A percentile compares a stretch with the other conserved stretches of the same genome.
These are phyloP conservation scores for Perilla frutescens DNA, from an alignment of 257 asterid genomes.

Conservation along the genomic window DNA sequence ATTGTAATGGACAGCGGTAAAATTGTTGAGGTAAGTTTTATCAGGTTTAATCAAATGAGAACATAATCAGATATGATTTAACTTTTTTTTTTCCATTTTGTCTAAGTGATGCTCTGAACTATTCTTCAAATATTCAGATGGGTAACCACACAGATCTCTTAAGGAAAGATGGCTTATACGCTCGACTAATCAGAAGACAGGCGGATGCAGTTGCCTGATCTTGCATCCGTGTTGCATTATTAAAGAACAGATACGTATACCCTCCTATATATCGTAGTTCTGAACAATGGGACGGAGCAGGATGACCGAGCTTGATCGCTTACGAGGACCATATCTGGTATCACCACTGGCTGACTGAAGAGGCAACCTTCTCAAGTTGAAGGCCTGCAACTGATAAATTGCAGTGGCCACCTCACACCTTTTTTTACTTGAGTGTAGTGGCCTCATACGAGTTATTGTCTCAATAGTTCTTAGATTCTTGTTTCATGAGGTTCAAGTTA, in stretches of 20 bases:
- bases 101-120: background rate
- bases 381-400: constrained; percentile 1
- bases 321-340: background rate
- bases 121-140: constrained; percentile 52
- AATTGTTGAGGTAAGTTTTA: constrained; percentile 72
- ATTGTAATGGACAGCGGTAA: constrained; percentile 86
- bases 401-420: constrained; percentile 37
- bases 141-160: constrained; percentile 81
- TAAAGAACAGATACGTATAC: constrained; percentile 10
- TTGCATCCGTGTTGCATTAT: background rate
- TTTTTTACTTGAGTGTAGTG: constrained; percentile 31
- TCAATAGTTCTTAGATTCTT: background rate
- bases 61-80: background rate
- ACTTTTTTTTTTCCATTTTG: background rate
- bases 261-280: constrained; percentile 25
- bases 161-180: constrained; percentile 71
- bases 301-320: constrained; percentile 6
- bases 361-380: background rate
- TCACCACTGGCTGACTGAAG: background rate
- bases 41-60: background rate
- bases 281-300: constrained; percentile 9
- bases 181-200: constrained; percentile 79
- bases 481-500: background rate
- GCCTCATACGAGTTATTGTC: constrained; percentile 19
- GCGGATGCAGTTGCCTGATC: constrained; percentile 78